Base-by-base conservation (phyloP, 2,329 filamentous ascomycete genomes). In the Tolypocladium sp. region DNA sequence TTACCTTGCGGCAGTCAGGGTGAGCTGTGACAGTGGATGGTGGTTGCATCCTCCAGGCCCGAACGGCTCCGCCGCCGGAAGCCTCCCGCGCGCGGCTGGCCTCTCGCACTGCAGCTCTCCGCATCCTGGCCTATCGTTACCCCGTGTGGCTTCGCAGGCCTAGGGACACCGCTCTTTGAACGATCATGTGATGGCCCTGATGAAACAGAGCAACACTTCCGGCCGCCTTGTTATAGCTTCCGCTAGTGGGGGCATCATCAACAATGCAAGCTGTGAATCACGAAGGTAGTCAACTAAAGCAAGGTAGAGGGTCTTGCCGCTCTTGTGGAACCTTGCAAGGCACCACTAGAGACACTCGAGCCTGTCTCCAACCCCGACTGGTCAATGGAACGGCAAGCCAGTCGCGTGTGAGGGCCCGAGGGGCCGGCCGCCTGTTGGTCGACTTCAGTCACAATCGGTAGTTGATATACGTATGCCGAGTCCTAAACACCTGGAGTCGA, bases 1-100 rank as follows among this genome's bases (percentile, higher is more conserved):
- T 35, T 6, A 6, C 49, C 49, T n/a, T 12, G 49, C 27, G 27
- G 46, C 25, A n/a, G 15, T 2, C 15, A 10, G 15, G 27, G 10
- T 33, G 27, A 51, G 37, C 37, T 40, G 22, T 15, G 13, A 56
- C 10, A 3, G 7, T 10, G 27, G 30, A 27, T 30, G 22, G 41
- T 33, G 17, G 40, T 33, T 56, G 54, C 54, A 44, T 56, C 9
- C 40, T 33, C 33, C 40, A 22, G 8, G 15, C 46, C 20, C 46
- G 27, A 40, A n/a, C 22, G 25, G 57, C 57, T 58, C 57, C 49
- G 57, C 57, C 33, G 30, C 27, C 57, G 57, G 57, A 58, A 53
- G 33, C 10, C 27, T 58, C 49, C 49, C 49, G 44, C 10, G 44
- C 35, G 13, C 46, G 35, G 3, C 46, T 33, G 17, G 46, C 17